A percentile compares a stretch with the other conserved stretches of the same genome.
Evolutionary conservation across 2,329 filamentous ascomycete genomes (phyloP).

Genomic region (Epichloe coenophiala): DNA sequence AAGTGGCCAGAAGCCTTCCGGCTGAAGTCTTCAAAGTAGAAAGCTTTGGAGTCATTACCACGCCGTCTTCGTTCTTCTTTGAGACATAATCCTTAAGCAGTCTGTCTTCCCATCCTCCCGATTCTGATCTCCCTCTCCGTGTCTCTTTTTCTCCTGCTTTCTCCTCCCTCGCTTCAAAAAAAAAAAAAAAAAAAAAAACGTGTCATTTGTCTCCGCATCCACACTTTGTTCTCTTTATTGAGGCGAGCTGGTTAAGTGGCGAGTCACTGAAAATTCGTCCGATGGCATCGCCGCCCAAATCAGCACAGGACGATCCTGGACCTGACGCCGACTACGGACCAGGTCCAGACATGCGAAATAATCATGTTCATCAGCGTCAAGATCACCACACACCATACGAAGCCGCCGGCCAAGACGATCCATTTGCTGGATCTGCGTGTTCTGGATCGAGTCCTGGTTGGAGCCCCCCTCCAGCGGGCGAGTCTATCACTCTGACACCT

Average conservation of each 20-base stretch:
- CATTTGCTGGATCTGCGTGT: background rate
- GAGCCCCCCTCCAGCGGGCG: background rate
- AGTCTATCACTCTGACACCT: background rate
- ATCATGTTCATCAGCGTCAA: background rate
- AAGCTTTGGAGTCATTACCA: background rate
- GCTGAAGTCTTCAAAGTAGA: background rate
- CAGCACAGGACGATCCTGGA: conserved; percentile 1
- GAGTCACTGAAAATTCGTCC: background rate
- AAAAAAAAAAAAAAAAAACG: background rate
- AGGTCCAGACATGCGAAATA: background rate
- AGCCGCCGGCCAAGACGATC: background rate
- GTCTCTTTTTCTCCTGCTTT: background rate
- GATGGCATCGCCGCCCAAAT: conserved; percentile 5
- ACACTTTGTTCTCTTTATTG: background rate
- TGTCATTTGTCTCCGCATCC: background rate
- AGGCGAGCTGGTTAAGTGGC: background rate
- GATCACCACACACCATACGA: background rate
- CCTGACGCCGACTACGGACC: background rate
- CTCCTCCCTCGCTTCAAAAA: background rate
- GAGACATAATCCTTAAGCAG: background rate
- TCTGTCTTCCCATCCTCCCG: background rate
- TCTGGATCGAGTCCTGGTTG: background rate
- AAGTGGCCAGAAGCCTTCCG: background rate
- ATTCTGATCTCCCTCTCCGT: background rate
- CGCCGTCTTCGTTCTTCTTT: background rate